Evolutionary conservation across 2,329 filamentous ascomycete genomes (phyloP), one percentile per base, ranked within the genome.

Genomic region (Zasmidium cellare): DNA sequence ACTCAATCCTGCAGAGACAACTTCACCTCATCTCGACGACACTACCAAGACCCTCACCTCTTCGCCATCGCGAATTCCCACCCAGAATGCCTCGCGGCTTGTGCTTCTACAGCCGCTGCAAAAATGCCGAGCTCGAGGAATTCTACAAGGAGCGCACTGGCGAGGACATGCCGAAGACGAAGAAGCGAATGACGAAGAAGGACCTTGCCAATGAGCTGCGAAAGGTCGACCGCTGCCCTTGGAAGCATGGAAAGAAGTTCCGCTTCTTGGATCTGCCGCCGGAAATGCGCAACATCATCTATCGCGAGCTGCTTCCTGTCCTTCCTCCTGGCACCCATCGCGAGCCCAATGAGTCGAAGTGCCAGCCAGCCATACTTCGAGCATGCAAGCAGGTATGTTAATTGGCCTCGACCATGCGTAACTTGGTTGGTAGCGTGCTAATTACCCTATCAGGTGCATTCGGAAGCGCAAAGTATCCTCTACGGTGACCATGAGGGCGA

Each of bases 81-180:
- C 7, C 28, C n/a, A 38, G 9, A 9, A 52, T 22, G 3, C 9
- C 35, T n/a, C 19, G 9, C 22, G 31, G 50, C 19, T 19, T 28
- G 5, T 23, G 35, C 35, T 41, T 45, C 52, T 55, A 55, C 45
- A 24, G 6, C 24, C 46, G 46, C 28, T 49, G 52, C 28, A 48
- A 20, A 12, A 25, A 28, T 16, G 19, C 18, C 9, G 45, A 55
- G 28, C 25, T 55, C 3, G 41, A 48, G 23, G 9, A 6, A 1
- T 48, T 55, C 24, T 35, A 47, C 52, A 49, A 49, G 35, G 41
- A 23, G 28, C 44, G 45, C 24, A 20, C 45, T 3, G 44, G 45
- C 19, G 45, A 55, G 20, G 24, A 48, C 14, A n/a, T 48, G 6
- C 52, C 52, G 7, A 38, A 48, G 18, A 49, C 28, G 9, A 19